These are phyloP conservation scores for Penicillium glabrum DNA, from an alignment of 2,329 filamentous ascomycete species.

Conservation along the genomic window DNA sequence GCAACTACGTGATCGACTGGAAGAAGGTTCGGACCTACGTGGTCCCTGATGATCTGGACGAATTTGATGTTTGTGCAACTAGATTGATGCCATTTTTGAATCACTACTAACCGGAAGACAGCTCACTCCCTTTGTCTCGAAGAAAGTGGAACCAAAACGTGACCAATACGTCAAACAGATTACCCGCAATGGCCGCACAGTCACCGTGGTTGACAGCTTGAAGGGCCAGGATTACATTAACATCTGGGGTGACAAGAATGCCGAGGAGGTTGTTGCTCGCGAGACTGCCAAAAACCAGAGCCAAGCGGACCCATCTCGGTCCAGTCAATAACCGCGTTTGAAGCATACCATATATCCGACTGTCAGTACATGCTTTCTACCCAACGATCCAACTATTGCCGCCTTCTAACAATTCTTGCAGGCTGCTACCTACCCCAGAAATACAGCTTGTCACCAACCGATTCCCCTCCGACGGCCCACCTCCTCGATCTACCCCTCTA, in stretches of 20 bases:
- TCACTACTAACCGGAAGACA: conserved; percentile 20
- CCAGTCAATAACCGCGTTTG: not conserved
- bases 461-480: not conserved
- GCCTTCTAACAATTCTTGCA: not conserved
- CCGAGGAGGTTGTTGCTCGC: conserved; percentile 28
- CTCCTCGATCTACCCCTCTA: conserved; percentile 15
- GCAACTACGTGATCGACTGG: conserved; percentile 74
- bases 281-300: conserved; percentile 11
- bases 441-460: not conserved
- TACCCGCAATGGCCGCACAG: conserved; percentile 24
- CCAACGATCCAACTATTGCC: too few species aligned
- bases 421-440: not conserved
- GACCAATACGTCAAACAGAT: conserved; percentile 30
- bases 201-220: conserved; percentile 32
- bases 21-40: conserved; percentile 87
- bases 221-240: conserved; percentile 40
- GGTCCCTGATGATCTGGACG: conserved; percentile 67
- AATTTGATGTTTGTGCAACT: conserved; percentile 64
- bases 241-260: conserved; percentile 39
- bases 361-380: not conserved
- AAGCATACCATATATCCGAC: not conserved
- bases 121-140: conserved; percentile 49
- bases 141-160: conserved; percentile 33
- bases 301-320: not conserved
- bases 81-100: not conserved